phyloP scores from a whole-genome alignment of 768 basidiomycete species.

The Aureoboletus auriporus region DNA sequence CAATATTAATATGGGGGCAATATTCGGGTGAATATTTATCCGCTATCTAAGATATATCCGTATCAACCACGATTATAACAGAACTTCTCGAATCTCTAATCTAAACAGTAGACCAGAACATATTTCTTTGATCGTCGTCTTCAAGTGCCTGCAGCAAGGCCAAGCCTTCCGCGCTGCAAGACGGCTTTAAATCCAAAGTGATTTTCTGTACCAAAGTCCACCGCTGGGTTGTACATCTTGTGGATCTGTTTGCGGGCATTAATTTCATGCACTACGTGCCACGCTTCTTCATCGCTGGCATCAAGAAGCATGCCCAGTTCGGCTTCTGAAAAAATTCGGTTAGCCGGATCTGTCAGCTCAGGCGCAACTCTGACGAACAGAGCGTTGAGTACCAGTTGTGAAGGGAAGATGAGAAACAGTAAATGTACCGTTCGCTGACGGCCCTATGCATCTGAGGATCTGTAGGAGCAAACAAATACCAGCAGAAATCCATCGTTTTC shows the following conservation, averaged over 20 bases:
- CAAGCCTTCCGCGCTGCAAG: conserved; percentile 4
- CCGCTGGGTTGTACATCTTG: conserved; percentile 12
- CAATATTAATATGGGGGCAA: no score
- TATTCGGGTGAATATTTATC: no score
- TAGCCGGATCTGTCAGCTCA: not conserved
- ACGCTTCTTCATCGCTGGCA: conserved; percentile 7
- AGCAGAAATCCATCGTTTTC: conserved; percentile 12
- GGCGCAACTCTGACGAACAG: not conserved
- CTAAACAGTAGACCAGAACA: no score
- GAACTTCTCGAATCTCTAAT: no score
- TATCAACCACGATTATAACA: no score
- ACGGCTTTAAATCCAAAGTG: conserved; percentile 10
- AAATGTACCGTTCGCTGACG: conserved; percentile 1
- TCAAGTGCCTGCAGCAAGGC: not conserved
- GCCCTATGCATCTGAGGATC: conserved; percentile 2
- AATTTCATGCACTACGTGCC: conserved; percentile 7
- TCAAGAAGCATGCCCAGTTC: conserved; percentile 1
- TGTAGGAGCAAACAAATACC: conserved; percentile 1
- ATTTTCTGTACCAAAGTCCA: conserved; percentile 8
- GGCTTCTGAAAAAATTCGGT: not conserved
- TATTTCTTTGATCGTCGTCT: no score
- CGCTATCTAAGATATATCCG: no score
- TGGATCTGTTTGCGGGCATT: conserved; percentile 14
- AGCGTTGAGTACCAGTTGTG: not conserved
- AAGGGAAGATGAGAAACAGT: not conserved